Evolutionary conservation across 192 early-diverging fungal species (phyloP).

Genomic region (Coemansia sp.): DNA sequence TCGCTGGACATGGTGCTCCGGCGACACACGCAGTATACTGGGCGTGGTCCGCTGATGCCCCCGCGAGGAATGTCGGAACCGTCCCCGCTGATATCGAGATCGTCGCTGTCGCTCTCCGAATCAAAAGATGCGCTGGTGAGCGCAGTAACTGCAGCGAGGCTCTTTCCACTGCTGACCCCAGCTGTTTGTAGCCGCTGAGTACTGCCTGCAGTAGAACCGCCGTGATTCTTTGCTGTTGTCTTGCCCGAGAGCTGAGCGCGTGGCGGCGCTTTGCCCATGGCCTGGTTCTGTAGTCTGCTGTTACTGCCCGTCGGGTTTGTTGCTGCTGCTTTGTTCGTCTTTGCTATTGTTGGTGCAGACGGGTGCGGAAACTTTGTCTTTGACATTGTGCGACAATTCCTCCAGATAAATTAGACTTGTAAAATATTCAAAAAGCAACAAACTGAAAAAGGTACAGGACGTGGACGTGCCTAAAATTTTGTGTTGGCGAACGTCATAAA

Average conservation of each 20-base stretch:
- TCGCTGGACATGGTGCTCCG: slow-evolving; percentile 6
- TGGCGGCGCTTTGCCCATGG: slow-evolving; percentile 1
- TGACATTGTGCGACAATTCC: slow-evolving; percentile 19
- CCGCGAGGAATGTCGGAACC: slow-evolving; percentile 7
- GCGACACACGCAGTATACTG: slow-evolving; percentile 22
- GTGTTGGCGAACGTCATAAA: no score
- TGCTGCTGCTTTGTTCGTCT: not conserved
- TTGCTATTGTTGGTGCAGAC: slow-evolving; percentile 48
- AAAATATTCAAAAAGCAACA: not conserved
- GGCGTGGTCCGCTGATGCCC: slow-evolving; percentile 12
- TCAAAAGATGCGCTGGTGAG: not conserved
- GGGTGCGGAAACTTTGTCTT: slow-evolving; percentile 51
- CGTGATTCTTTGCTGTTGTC: not conserved
- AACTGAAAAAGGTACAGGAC: not conserved
- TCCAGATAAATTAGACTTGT: not conserved
- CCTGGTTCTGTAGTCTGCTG: not conserved
- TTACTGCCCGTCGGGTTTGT: slow-evolving; percentile 1
- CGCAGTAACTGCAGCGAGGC: not conserved
- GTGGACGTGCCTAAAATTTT: no score
- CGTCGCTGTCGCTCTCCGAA: not conserved
- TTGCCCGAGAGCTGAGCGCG: not conserved
- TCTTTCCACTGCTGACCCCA: slow-evolving; percentile 1
- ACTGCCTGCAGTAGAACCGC: not conserved
- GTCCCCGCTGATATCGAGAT: slow-evolving; percentile 1
- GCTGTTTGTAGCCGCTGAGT: not conserved